Conservation (phyloP, 1,139 yeast genomes). For the Suhomyces maxii region DNA sequence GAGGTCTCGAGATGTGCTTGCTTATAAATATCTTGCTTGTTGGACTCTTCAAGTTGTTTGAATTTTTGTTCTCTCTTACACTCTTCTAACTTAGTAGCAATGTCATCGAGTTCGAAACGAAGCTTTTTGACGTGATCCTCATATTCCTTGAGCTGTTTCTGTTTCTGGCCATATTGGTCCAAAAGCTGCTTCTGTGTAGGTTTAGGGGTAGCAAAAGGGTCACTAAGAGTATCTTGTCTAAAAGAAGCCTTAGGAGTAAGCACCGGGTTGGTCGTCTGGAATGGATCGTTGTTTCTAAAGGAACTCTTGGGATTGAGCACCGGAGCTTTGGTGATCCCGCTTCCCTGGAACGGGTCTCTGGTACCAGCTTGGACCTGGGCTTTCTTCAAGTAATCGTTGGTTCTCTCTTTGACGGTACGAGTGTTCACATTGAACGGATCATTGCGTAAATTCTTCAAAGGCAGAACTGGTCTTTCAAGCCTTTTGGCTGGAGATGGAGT, state of each 20-base stretch:
- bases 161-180: slow-evolving; percentile 23
- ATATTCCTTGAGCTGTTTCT: slow-evolving; percentile 24
- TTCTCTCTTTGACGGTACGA: slow-evolving; percentile 2
- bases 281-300: not conserved
- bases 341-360: not conserved
- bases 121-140: slow-evolving; percentile 24
- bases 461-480: slow-evolving; percentile 2
- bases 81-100: slow-evolving; percentile 23
- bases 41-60: slow-evolving; percentile 4
- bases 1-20: slow-evolving; percentile 15
- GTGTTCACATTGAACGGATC: slow-evolving; percentile 5
- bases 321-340: not conserved
- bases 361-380: not conserved
- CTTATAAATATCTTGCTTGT: slow-evolving; percentile 9
- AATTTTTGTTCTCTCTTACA: slow-evolving; percentile 15
- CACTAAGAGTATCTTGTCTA: not conserved
- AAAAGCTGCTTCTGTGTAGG: slow-evolving; percentile 10
- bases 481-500: slow-evolving; percentile 6
- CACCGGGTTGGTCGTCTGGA: not conserved
- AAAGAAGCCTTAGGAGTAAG: not conserved
- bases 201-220: slow-evolving; percentile 1
- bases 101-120: slow-evolving; percentile 31
- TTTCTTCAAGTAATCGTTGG: slow-evolving; percentile 4
- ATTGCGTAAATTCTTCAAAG: slow-evolving; percentile 5
- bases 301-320: not conserved